Conservation (phyloP, 345 rosid genomes). For the Viola odorata region DNA sequence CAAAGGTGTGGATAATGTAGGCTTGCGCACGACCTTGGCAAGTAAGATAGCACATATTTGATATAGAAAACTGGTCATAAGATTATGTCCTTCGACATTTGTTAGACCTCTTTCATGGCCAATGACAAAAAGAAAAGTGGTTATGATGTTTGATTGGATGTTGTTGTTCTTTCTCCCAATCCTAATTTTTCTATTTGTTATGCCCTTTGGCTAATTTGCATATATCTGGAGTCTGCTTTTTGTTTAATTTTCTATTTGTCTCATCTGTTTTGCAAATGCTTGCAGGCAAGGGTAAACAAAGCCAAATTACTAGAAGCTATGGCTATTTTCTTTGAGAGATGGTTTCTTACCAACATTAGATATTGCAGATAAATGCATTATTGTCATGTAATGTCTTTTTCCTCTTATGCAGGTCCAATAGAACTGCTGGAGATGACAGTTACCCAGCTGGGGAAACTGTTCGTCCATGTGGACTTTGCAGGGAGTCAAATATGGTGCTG, state of each 20-base stretch:
- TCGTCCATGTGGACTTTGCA: slow-evolving; percentile 69
- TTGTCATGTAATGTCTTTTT: slow-evolving; percentile 10
- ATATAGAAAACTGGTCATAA: no score
- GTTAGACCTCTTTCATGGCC: no score
- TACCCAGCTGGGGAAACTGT: slow-evolving; percentile 58
- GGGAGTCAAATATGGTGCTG: slow-evolving; percentile 82
- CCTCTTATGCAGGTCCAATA: slow-evolving; percentile 47
- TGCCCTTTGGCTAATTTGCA: no score
- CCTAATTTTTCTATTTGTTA: no score
- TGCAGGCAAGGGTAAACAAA: slow-evolving; percentile 76
- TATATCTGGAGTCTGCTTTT: background rate
- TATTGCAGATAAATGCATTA: slow-evolving; percentile 9
- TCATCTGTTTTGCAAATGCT: slow-evolving; percentile 9
- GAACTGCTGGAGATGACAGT: slow-evolving; percentile 52
- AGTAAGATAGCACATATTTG: no score
- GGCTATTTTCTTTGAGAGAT: slow-evolving; percentile 91
- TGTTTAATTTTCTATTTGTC: background rate
- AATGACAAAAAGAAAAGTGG: no score
- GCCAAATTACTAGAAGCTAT: slow-evolving; percentile 80
- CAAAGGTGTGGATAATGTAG: no score
- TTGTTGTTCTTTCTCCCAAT: no score
- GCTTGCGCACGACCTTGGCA: no score
- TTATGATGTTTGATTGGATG: no score
- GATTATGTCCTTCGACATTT: no score
- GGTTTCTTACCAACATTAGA: slow-evolving; percentile 15